Evolutionary conservation across 768 basidiomycete genomes (phyloP).

Genomic region (Clathrus columnatus): DNA sequence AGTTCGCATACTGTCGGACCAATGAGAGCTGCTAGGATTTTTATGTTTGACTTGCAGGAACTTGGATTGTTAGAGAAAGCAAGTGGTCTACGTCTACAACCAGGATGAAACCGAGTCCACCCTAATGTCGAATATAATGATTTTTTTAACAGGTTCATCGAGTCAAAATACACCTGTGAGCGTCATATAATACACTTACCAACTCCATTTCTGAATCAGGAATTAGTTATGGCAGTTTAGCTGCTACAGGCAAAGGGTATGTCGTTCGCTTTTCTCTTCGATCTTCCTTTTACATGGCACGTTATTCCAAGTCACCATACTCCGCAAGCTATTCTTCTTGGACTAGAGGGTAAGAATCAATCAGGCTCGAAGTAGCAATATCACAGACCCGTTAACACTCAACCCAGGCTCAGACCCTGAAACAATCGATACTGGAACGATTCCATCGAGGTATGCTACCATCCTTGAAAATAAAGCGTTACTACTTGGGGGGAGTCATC

Average conservation of each 20-base stretch:
- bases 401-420: constrained; percentile 77
- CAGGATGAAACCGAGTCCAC: too few relatives aligned
- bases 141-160: constrained; percentile 46
- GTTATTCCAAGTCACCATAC: constrained; percentile 60
- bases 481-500: constrained; percentile 60
- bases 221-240: constrained; percentile 78
- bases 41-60: constrained; percentile 66
- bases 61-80: constrained; percentile 64
- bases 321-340: constrained; percentile 77
- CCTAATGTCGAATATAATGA: too few relatives aligned
- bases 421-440: constrained; percentile 83
- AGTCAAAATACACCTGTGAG: constrained; percentile 79
- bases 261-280: constrained; percentile 13
- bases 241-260: constrained; percentile 88
- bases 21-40: constrained; percentile 91
- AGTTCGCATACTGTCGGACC: constrained; percentile 66
- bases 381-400: background rate
- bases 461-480: constrained; percentile 62
- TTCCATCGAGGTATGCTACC: constrained; percentile 61
- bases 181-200: constrained; percentile 9
- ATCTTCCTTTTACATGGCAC: constrained; percentile 3
- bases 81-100: too few relatives aligned
- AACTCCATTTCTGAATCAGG: background rate
- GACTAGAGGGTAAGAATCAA: constrained; percentile 47
- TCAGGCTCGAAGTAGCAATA: background rate